Evolutionary conservation across 352 stramenopile species (phyloP).

Genomic region (Pythium phragmiticola): DNA sequence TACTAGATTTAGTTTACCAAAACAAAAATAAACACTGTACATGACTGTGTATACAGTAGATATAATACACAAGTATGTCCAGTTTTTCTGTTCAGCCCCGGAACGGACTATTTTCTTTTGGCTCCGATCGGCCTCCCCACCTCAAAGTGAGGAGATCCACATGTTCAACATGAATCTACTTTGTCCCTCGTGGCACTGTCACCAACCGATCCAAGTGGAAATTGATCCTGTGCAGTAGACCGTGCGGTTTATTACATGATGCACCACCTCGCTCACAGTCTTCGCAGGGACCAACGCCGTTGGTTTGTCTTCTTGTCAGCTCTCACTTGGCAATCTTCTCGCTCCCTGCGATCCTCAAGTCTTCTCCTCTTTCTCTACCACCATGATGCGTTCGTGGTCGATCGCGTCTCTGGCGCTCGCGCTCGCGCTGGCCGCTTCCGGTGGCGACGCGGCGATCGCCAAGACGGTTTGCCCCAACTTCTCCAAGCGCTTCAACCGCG

Average conservation of each 20-base stretch:
- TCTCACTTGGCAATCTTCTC: background rate
- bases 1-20: background rate
- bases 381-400: slow-evolving; percentile 22
- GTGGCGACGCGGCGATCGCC: slow-evolving; percentile 10
- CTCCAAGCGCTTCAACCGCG: slow-evolving; percentile 41
- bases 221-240: background rate
- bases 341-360: background rate
- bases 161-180: background rate
- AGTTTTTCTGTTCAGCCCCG: too few relatives aligned
- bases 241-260: too few relatives aligned
- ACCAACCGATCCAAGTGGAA: background rate
- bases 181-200: background rate
- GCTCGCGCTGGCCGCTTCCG: background rate
- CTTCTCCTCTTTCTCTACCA: background rate
- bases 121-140: background rate
- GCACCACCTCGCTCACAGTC: too few relatives aligned
- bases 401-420: slow-evolving; percentile 13
- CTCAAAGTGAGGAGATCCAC: background rate
- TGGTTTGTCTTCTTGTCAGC: background rate
- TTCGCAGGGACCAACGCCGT: too few relatives aligned
- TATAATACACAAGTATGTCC: too few relatives aligned
- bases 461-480: slow-evolving; percentile 30
- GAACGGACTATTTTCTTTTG: slow-evolving; percentile 1
- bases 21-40: background rate
- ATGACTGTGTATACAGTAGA: background rate